Evolutionary conservation across 176 grass and related monocot species (phyloP).

Genomic region (Alloteropsis semialata): DNA sequence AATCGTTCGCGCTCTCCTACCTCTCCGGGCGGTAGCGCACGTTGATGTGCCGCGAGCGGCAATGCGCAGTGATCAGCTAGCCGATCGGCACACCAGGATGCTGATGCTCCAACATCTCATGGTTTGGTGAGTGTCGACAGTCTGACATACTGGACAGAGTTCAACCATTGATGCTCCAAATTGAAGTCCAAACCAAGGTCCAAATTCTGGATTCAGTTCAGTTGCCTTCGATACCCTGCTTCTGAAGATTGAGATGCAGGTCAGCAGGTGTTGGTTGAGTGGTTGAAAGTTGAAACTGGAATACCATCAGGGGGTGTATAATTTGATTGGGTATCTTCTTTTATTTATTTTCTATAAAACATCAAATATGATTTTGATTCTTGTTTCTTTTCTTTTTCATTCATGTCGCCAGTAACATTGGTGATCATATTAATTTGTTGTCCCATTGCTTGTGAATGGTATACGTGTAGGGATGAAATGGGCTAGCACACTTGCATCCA

Average conservation of each 20-base stretch:
- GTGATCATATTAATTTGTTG: not conserved
- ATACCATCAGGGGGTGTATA: not conserved
- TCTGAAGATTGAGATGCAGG: not conserved
- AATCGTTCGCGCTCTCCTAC: slow-evolving; percentile 44
- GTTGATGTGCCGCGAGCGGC: not conserved
- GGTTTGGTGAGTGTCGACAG: too few species aligned
- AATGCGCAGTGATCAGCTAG: not conserved
- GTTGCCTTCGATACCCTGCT: not conserved
- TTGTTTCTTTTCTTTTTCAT: not conserved
- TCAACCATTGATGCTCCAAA: not conserved
- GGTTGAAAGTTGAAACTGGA: not conserved
- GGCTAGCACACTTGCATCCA: too few species aligned
- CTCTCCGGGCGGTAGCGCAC: slow-evolving; percentile 22
- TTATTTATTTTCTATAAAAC: not conserved
- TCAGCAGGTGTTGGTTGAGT: not conserved
- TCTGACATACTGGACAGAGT: not conserved
- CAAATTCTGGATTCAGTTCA: not conserved
- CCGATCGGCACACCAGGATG: not conserved
- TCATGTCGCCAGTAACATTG: not conserved
- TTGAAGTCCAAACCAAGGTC: not conserved
- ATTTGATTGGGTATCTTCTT: not conserved
- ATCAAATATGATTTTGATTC: not conserved
- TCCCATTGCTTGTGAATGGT: too few species aligned
- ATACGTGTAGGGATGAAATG: too few species aligned
- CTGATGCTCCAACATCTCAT: not conserved